Conservation (phyloP, 805 yeast genomes). For the Scheffersomyces lignosus region DNA sequence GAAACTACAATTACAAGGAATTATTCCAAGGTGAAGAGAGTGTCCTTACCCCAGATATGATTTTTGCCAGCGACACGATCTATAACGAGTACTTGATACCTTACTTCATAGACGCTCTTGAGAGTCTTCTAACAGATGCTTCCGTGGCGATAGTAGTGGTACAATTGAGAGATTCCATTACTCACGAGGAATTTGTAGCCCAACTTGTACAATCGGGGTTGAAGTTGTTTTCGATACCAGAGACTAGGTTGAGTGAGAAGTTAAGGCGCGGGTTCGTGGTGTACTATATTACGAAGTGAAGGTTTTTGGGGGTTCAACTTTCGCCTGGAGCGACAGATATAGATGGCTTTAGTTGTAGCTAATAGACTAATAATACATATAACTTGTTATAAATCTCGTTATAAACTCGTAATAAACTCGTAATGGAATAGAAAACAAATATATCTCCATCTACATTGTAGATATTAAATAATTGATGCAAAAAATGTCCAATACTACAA, state of each 20-base stretch:
- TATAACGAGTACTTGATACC: conserved; percentile 62
- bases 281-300: conserved; percentile 26
- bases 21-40: conserved; percentile 5
- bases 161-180: conserved; percentile 55
- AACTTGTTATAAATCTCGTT: no score
- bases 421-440: no score
- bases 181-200: conserved; percentile 47
- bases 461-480: no score
- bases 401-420: no score
- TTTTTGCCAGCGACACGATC: conserved; percentile 65
- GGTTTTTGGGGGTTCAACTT: no score
- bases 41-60: conserved; percentile 37
- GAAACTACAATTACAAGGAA: conserved; percentile 20
- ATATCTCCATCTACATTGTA: no score
- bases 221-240: conserved; percentile 32
- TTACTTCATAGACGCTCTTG: conserved; percentile 46
- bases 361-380: no score
- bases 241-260: conserved; percentile 24
- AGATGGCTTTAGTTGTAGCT: no score
- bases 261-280: conserved; percentile 47
- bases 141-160: conserved; percentile 44
- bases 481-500: no score
- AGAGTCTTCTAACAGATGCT: conserved; percentile 29
- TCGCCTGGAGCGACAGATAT: no score
- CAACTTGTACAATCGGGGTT: conserved; percentile 31